Evolutionary conservation across 176 grass and related monocot genomes (phyloP).

Genomic region (Triticum dicoccoides): DNA sequence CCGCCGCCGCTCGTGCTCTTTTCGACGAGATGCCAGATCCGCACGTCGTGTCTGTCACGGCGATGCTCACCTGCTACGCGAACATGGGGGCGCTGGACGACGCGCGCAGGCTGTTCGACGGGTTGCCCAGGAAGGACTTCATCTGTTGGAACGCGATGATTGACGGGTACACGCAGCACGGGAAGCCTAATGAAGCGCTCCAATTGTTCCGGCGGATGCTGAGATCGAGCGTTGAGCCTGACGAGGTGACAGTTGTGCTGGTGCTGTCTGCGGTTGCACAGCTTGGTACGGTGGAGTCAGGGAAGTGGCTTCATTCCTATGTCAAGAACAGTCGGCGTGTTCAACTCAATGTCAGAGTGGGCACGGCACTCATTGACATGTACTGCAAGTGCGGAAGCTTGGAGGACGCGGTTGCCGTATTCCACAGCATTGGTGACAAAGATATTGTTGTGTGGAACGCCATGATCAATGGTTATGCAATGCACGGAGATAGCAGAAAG

Average conservation of each 20-base stretch:
- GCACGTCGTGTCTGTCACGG: constrained; percentile 70
- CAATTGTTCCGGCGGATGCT: constrained; percentile 76
- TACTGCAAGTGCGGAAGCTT: constrained; percentile 90
- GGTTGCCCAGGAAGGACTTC: constrained; percentile 46
- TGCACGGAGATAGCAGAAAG: constrained; percentile 63
- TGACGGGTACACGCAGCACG: constrained; percentile 82
- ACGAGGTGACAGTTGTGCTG: constrained; percentile 61
- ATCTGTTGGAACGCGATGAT: constrained; percentile 98
- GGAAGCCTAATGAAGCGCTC: constrained; percentile 54
- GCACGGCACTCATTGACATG: constrained; percentile 86
- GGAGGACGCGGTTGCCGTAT: constrained; percentile 73
- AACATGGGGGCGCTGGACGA: constrained; percentile 57
- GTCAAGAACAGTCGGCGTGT: constrained; percentile 41
- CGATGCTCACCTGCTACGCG: constrained; percentile 86
- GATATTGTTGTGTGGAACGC: constrained; percentile 80
- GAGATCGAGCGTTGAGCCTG: constrained; percentile 35
- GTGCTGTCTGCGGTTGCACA: constrained; percentile 70
- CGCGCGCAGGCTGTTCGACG: constrained; percentile 69
- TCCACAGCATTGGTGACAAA: constrained; percentile 46
- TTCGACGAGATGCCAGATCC: constrained; percentile 68
- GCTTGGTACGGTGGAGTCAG: constrained; percentile 48
- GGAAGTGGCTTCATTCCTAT: constrained; percentile 85
- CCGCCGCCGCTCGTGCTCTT: constrained; percentile 59
- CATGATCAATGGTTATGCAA: constrained; percentile 84
- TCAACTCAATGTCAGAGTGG: constrained; percentile 62